Evolutionary conservation across 192 early-diverging fungal genomes (phyloP).

Genomic region (Podochytrium sp.): DNA sequence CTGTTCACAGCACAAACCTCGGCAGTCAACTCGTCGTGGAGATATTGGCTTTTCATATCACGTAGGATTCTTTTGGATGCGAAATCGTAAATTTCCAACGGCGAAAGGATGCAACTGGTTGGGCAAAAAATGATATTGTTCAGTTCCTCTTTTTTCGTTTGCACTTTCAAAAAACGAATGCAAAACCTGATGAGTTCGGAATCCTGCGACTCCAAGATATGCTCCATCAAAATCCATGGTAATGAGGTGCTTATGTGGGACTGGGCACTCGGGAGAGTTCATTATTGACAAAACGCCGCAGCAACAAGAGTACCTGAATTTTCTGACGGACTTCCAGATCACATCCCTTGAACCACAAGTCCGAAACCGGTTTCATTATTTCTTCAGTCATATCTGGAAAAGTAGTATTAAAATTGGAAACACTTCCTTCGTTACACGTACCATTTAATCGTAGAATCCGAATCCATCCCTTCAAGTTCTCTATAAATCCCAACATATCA

Average conservation of each 20-base stretch:
- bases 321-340: conserved; percentile 56
- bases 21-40: conserved; percentile 62
- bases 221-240: conserved; percentile 59
- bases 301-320: conserved; percentile 42
- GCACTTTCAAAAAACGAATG: too few species aligned
- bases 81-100: conserved; percentile 60
- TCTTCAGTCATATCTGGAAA: conserved; percentile 34
- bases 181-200: conserved; percentile 41
- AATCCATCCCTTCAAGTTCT: conserved; percentile 21
- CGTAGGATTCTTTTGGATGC: conserved; percentile 43
- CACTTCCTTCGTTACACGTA: not conserved
- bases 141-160: too few species aligned
- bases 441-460: conserved; percentile 48
- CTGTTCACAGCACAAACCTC: conserved; percentile 37
- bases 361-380: conserved; percentile 40
- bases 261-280: conserved; percentile 1
- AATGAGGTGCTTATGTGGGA: conserved; percentile 61
- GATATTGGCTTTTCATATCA: conserved; percentile 43
- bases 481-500: conserved; percentile 44
- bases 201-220: conserved; percentile 44
- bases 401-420: not conserved
- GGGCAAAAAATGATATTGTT: conserved; percentile 6
- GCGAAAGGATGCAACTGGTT: conserved; percentile 42
- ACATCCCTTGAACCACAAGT: conserved; percentile 64
- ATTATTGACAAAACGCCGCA: not conserved